These are phyloP conservation scores for Spergularia marina DNA, from an alignment of 148 eudicot species.

Conservation along the genomic window DNA sequence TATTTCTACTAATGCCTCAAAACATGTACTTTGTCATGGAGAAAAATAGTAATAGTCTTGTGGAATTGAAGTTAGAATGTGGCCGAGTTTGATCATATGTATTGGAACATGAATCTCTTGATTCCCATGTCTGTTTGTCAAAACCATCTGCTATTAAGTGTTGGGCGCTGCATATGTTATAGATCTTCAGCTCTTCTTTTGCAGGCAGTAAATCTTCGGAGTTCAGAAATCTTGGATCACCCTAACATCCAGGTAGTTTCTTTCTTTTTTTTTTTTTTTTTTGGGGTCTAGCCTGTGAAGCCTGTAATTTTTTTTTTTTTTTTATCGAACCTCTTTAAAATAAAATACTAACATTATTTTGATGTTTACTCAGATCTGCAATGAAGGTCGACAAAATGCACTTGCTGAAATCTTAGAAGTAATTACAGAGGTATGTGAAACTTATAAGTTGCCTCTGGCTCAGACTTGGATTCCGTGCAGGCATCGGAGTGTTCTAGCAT, in stretches of 20 bases:
- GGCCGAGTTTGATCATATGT: background rate
- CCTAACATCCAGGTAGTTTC: slow-evolving; percentile 63
- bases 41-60: background rate
- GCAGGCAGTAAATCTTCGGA: slow-evolving; percentile 92
- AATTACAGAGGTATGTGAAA: slow-evolving; percentile 77
- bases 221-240: slow-evolving; percentile 79
- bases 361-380: slow-evolving; percentile 63
- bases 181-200: slow-evolving; percentile 33
- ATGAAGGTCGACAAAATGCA: slow-evolving; percentile 87
- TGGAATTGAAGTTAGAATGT: background rate
- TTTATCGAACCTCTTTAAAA: slow-evolving; percentile 10
- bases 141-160: slow-evolving; percentile 8
- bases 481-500: slow-evolving; percentile 74
- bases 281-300: background rate
- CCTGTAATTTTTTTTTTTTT: slow-evolving; percentile 6
- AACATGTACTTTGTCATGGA: background rate
- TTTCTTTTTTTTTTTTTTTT: background rate
- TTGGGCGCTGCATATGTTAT: slow-evolving; percentile 27
- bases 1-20: background rate
- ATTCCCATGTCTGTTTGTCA: background rate
- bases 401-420: slow-evolving; percentile 85
- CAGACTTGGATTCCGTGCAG: slow-evolving; percentile 98
- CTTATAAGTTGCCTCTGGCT: slow-evolving; percentile 81
- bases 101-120: background rate
- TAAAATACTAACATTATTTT: slow-evolving; percentile 10